Evolutionary conservation across 2,329 filamentous ascomycete species (phyloP), one percentile per base, ranked within the genome.

Genomic region (Dothideomycetes sp.): DNA sequence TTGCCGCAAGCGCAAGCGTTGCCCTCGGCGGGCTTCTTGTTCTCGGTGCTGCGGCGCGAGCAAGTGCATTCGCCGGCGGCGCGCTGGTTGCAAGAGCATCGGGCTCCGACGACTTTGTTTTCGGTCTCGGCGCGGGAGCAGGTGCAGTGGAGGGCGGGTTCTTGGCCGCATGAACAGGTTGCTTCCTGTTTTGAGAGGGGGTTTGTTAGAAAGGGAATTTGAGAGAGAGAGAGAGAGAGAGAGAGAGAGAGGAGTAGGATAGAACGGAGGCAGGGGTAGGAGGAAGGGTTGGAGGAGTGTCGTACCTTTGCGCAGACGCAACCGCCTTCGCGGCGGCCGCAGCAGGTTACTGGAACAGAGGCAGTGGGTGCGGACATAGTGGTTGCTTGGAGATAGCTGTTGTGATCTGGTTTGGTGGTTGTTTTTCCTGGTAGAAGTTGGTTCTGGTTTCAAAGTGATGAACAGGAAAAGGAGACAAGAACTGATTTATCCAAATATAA

Each of bases 131-230:
- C 74, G 63, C 85, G 88, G 54, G 77, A 77, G 68, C 89, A 95
- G 47, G 71, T 82, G 76, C 89, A 96, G 61, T 88, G 73, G 34
- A 94, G 77, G 35, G 89, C 89, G 4, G 79, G 76, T 60, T 91
- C 75, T 70, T 94, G 79, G 58, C 89, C 89, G 62, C 89, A 96
- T 12, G 85, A 93, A 76, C 87, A 94, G 46, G 64, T 76, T 47
- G 75, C 73, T 52, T 77, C 71, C 40, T 68, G 63, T 27, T 72
- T n/a, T n/a, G n/a, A n/a, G n/a, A n/a, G n/a, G n/a, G n/a, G n/a
- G n/a, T n/a, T n/a, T n/a, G n/a, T n/a, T n/a, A n/a, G n/a, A n/a
- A n/a, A n/a, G n/a, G 71, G 53, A 73, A 76, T 51, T 71, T 4
- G 17, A 16, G 18, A 13, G 11, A 22, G 32, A 10, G 9, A 11